These are phyloP conservation scores for Asclepias syriaca DNA, from an alignment of 257 asterid species.

Conservation along the genomic window DNA sequence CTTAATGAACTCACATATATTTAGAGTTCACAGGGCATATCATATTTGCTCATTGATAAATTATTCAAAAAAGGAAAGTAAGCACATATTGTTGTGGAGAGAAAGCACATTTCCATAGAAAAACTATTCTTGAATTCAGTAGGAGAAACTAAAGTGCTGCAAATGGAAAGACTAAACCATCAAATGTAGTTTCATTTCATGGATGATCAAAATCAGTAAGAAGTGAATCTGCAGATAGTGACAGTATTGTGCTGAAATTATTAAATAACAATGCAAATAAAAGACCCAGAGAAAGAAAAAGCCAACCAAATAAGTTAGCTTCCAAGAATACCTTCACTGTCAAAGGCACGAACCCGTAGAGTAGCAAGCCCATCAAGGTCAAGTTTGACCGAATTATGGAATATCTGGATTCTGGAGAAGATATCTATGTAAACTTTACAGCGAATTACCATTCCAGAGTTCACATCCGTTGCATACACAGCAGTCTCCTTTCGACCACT, in stretches of 20 bases:
- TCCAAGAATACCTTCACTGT: constrained; percentile 52
- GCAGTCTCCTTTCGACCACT: constrained; percentile 94
- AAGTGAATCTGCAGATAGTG: not conserved
- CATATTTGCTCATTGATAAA: not conserved
- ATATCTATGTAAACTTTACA: constrained; percentile 84
- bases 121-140: not conserved
- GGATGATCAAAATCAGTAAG: not conserved
- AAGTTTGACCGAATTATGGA: constrained; percentile 82
- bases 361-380: constrained; percentile 94
- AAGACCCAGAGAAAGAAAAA: not conserved
- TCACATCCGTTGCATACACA: constrained; percentile 79
- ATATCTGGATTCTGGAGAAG: constrained; percentile 75
- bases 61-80: not conserved
- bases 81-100: not conserved
- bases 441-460: constrained; percentile 76
- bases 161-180: not conserved
- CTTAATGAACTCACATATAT: not conserved
- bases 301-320: not conserved
- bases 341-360: constrained; percentile 82
- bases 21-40: not conserved
- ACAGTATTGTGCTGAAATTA: not conserved
- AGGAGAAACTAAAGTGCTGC: not conserved
- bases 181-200: not conserved
- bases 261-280: not conserved
- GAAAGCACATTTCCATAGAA: not conserved